Conservation (phyloP, 2,329 filamentous ascomycete species). For the Geosmithia flava region DNA sequence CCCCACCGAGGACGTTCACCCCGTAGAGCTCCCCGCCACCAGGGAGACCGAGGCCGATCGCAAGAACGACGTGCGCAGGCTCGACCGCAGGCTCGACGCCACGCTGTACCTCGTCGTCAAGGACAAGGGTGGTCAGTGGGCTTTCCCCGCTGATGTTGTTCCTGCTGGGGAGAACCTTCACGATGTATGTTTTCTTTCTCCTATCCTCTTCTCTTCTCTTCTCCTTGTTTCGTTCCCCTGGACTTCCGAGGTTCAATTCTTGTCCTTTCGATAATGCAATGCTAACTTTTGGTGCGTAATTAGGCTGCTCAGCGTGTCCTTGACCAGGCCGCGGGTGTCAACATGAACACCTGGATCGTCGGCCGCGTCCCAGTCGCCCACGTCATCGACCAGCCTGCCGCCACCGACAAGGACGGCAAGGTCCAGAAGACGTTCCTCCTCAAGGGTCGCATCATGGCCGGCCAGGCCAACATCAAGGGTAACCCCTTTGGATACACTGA, state of each 20-base stretch:
- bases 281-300: conserved; percentile 8
- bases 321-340: conserved; percentile 64
- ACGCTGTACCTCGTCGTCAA: conserved; percentile 85
- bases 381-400: conserved; percentile 42
- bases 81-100: conserved; percentile 68
- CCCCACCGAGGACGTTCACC: conserved; percentile 44
- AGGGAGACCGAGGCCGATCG: conserved; percentile 69
- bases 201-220: too few species aligned
- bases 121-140: conserved; percentile 58
- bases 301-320: conserved; percentile 77
- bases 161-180: conserved; percentile 64
- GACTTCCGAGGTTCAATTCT: background rate
- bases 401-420: conserved; percentile 27
- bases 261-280: background rate
- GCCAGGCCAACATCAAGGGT: conserved; percentile 68
- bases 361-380: conserved; percentile 84
- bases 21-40: conserved; percentile 57
- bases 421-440: conserved; percentile 90
- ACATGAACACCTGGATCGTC: conserved; percentile 99
- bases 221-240: too few species aligned
- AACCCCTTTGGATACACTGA: conserved; percentile 66
- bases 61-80: conserved; percentile 58
- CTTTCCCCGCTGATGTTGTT: conserved; percentile 65
- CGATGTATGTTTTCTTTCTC: conserved; percentile 46
- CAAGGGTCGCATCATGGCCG: conserved; percentile 92